Conservation (phyloP, 23 red algal genomes). For the Gracilaria gracilis region DNA sequence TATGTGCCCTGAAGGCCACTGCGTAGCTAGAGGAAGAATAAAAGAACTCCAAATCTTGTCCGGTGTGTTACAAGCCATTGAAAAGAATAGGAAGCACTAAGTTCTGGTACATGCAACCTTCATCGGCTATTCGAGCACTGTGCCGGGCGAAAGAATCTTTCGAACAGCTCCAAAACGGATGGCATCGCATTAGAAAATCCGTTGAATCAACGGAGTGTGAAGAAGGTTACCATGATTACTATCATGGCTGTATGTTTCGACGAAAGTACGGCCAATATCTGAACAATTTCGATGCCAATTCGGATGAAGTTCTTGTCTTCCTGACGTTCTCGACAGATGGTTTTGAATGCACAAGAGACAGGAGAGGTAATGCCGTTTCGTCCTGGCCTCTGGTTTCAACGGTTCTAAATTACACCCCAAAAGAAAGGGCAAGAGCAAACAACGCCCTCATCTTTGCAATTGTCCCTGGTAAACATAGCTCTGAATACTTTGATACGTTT, state of each 20-base stretch:
- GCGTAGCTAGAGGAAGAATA: background rate
- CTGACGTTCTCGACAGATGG: conserved; percentile 26
- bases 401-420: background rate
- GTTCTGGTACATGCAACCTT: background rate
- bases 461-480: background rate
- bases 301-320: background rate
- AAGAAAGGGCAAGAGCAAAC: conserved; percentile 2
- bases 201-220: background rate
- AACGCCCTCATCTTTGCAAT: background rate
- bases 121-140: background rate
- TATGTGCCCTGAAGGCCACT: background rate
- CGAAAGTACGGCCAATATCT: background rate
- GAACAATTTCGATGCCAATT: background rate
- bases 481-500: conserved; percentile 37
- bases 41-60: background rate
- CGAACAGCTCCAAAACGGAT: background rate
- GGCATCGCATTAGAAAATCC: background rate
- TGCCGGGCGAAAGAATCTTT: background rate
- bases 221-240: background rate
- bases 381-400: conserved; percentile 9
- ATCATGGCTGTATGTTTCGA: conserved; percentile 15
- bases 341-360: conserved; percentile 9
- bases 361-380: background rate
- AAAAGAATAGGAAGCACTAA: background rate
- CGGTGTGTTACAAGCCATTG: background rate